Evolutionary conservation across 768 basidiomycete genomes (phyloP), one percentile per base, ranked within the genome.

Genomic region (Hericium coralloides): DNA sequence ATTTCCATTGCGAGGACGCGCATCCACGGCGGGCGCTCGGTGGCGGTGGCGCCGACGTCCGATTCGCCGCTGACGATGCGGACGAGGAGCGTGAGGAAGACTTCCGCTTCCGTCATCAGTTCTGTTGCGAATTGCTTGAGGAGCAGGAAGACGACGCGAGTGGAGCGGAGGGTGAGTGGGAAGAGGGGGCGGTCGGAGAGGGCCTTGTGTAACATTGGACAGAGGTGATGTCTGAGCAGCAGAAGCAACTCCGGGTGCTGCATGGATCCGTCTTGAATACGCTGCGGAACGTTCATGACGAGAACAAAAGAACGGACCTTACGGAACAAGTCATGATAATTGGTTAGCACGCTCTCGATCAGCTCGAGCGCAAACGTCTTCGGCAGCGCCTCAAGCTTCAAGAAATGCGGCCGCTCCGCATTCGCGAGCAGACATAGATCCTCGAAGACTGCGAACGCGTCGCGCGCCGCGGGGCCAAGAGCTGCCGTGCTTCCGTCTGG

Each of bases 341-440:
- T 94, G 7, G 92, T 94, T 52, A 99, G 73, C 2, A 98, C 91
- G 64, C 95, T 98, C 73, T 99, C 95, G 38, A 98, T 92, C 54
- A 98, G 74, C 70, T 99, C 95, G n/a, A 99, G 73, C 0, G 94
- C 92, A 63, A 98, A 98, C 0, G 97, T 98, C 70, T 94, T 87
- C 64, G 89, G 90, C 48, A 98, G 73, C 52, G 78, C 82, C 20
- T 89, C 84, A 49, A 98, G 80, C 61, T 86, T 85, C 58, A 97
- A 76, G 65, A 97, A 91, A 54, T 79, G 76, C 2, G 94, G 89
- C 54, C 80, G 85, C 68, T 93, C 85, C 3, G 83, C 79, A 64
- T 92, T 85, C 55, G 90, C 89, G 2, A 98, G 80, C 0, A 98
- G 72, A 67, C 95, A 98, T 1, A 99, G 72, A 65, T 98, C 97